Percentiles rank a stretch among this genome's conserved stretches.
Evolutionary conservation across 352 stramenopile species (phyloP).

Genomic region (Phytopythium mirpurense): DNA sequence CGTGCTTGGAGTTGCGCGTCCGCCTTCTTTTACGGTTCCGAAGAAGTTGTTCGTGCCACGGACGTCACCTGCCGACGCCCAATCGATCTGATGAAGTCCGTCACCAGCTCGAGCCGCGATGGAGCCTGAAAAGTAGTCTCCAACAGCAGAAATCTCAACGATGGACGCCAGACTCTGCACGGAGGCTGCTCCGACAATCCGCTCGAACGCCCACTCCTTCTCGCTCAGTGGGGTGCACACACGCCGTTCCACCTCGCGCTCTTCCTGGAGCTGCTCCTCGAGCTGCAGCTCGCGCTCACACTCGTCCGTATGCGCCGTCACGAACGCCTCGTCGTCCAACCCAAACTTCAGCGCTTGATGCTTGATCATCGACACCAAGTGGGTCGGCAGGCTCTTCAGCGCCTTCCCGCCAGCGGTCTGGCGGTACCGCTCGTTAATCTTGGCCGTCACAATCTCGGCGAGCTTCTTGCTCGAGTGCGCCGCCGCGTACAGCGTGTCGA

Average conservation of each 20-base stretch:
- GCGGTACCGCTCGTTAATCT: conserved; percentile 7
- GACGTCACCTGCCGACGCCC: not conserved
- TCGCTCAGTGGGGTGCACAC: conserved; percentile 16
- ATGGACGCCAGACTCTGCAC: conserved; percentile 8
- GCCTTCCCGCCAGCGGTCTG: too few species aligned
- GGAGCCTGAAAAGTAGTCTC: not conserved
- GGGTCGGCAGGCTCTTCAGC: not conserved
- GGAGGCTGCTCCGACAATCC: conserved; percentile 10
- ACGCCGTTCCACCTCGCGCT: conserved; percentile 14
- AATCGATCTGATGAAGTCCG: not conserved
- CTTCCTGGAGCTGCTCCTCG: conserved; percentile 37
- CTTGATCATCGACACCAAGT: conserved; percentile 18
- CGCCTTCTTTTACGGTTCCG: conserved; percentile 8
- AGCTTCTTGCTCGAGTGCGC: conserved; percentile 24
- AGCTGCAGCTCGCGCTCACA: conserved; percentile 58
- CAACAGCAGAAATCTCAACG: conserved; percentile 6
- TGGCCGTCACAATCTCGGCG: conserved; percentile 25
- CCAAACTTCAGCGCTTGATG: conserved; percentile 25
- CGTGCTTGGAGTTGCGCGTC: too few species aligned
- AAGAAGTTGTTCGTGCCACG: conserved; percentile 41
- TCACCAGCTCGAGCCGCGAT: not conserved
- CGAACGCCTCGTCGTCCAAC: conserved; percentile 32
- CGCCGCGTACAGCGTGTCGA: conserved; percentile 31
- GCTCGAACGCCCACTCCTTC: conserved; percentile 14
- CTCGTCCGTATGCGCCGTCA: conserved; percentile 36